Evolutionary conservation across 2,329 filamentous ascomycete species (phyloP).

Genomic region (Arthrobotrys conoides): DNA sequence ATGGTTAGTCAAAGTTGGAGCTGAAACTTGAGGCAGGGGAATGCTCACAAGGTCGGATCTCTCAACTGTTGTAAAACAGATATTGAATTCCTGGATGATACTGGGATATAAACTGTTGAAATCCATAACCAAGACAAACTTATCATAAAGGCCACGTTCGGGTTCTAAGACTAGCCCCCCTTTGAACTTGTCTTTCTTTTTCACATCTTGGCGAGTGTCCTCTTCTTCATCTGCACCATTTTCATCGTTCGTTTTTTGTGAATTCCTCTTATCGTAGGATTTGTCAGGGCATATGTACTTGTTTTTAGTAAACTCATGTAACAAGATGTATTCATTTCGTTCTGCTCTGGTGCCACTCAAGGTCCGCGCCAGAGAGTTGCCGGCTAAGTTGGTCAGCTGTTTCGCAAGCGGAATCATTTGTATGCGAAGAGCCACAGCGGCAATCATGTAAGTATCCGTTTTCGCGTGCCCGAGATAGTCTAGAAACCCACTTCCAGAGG

Average conservation of each 20-base stretch:
- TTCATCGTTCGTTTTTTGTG: slow-evolving; percentile 70
- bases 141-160: slow-evolving; percentile 97
- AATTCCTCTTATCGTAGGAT: slow-evolving; percentile 79
- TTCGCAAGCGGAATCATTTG: slow-evolving; percentile 96
- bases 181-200: slow-evolving; percentile 99
- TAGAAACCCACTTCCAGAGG: slow-evolving; percentile 85
- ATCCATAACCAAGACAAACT: slow-evolving; percentile 99
- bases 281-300: slow-evolving; percentile 99
- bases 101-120: slow-evolving; percentile 99
- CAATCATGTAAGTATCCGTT: slow-evolving; percentile 94
- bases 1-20: neutral
- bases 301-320: slow-evolving; percentile 95
- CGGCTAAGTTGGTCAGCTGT: slow-evolving; percentile 93
- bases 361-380: slow-evolving; percentile 98
- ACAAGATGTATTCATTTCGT: slow-evolving; percentile 98
- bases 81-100: slow-evolving; percentile 99
- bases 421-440: slow-evolving; percentile 86
- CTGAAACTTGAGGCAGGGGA: neutral
- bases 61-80: slow-evolving; percentile 98
- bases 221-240: slow-evolving; percentile 68
- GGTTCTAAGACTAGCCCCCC: slow-evolving; percentile 98
- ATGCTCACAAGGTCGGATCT: slow-evolving; percentile 77
- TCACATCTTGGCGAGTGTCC: slow-evolving; percentile 72
- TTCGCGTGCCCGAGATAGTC: slow-evolving; percentile 96
- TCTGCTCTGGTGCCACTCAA: slow-evolving; percentile 95